A percentile compares a stretch with the other conserved stretches of the same genome.
Conservation (phyloP, 805 yeast genomes). For the Myxozyma vanderwaltii region DNA sequence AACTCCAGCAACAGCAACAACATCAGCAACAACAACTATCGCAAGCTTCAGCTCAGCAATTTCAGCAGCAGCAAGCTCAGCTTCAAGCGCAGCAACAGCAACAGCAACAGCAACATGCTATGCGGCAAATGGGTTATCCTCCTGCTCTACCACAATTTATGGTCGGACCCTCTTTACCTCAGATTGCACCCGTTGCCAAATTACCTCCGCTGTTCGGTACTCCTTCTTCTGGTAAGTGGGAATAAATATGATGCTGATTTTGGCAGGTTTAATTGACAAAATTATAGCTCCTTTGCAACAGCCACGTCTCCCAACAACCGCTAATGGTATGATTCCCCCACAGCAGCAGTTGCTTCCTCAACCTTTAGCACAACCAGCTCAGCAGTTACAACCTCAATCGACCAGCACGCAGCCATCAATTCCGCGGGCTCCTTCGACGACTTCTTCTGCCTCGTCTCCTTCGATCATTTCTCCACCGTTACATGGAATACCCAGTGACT, state of each 20-base stretch:
- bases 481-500: not conserved
- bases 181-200: conserved; percentile 3
- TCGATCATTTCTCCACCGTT: not conserved
- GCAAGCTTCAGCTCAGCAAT: conserved; percentile 6
- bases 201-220: not conserved
- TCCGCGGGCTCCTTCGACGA: conserved; percentile 1
- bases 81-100: conserved; percentile 16
- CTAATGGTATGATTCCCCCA: not conserved
- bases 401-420: not conserved
- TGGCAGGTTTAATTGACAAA: not conserved
- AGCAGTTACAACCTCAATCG: conserved; percentile 8
- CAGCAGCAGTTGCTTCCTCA: conserved; percentile 6
- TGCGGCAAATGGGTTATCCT: conserved; percentile 15
- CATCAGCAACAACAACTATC: conserved; percentile 18
- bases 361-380: not conserved
- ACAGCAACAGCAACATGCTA: conserved; percentile 16
- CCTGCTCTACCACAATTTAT: not conserved
- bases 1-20: conserved; percentile 25
- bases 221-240: conserved; percentile 1
- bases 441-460: conserved; percentile 5
- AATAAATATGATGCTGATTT: not conserved
- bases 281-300: not conserved
- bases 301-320: conserved; percentile 3
- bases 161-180: conserved; percentile 1
- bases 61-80: conserved; percentile 17